Conservation (phyloP, 371 early-diverging fungal genomes). For the Paramicrosporidium saccamoebae region DNA sequence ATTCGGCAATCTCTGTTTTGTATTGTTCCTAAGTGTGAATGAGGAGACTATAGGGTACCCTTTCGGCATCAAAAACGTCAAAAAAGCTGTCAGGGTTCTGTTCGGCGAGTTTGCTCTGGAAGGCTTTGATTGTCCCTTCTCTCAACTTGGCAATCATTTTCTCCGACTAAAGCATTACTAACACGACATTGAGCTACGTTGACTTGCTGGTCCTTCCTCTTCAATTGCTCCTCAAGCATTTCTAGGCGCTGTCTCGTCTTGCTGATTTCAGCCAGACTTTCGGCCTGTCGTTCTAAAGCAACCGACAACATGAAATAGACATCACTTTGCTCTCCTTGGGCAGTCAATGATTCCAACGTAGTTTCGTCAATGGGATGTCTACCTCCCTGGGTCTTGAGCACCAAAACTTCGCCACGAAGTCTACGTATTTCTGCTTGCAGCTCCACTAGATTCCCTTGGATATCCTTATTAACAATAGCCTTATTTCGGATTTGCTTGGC, state of each 20-base stretch:
- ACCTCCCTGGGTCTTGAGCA: not conserved
- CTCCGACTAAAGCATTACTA: slow-evolving; percentile 4
- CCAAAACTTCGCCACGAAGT: slow-evolving; percentile 4
- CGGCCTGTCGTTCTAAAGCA: not conserved
- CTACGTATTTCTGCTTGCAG: slow-evolving; percentile 14
- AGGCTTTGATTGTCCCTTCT: slow-evolving; percentile 2
- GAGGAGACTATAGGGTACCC: slow-evolving; percentile 3
- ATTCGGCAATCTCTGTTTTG: slow-evolving; percentile 4
- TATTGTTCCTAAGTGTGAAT: not conserved
- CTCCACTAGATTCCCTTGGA: slow-evolving; percentile 15
- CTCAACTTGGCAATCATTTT: slow-evolving; percentile 6
- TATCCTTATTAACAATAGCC: slow-evolving; percentile 20
- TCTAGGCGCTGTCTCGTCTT: not conserved
- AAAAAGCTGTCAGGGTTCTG: too few relatives aligned
- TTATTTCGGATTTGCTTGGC: slow-evolving; percentile 61
- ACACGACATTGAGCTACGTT: not conserved
- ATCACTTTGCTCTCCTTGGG: not conserved
- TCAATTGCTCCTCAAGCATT: not conserved
- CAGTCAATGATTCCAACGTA: too few relatives aligned
- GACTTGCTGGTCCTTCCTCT: too few relatives aligned
- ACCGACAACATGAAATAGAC: not conserved
- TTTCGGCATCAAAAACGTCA: slow-evolving; percentile 5
- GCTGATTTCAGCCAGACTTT: not conserved
- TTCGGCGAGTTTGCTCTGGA: not conserved
- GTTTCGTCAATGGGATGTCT: too few relatives aligned